phyloP scores from a whole-genome alignment of 352 stramenopile genomes.

The Phytophthora fragariae region DNA sequence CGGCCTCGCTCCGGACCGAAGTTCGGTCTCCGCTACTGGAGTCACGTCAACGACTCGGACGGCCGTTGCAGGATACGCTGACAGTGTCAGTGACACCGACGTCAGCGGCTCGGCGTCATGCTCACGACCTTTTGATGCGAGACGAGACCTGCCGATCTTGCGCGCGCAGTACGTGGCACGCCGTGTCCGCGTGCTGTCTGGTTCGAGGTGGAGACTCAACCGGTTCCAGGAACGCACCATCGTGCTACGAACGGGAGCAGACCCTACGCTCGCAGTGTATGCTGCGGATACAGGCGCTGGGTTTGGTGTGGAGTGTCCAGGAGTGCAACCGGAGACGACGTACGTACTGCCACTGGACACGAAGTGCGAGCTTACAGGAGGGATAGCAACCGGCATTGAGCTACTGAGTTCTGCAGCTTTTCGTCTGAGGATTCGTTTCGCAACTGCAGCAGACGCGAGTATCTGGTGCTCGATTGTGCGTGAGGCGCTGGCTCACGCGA shows the following conservation, averaged over 20 bases:
- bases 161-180: conserved; percentile 59
- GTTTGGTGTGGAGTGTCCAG: conserved; percentile 5
- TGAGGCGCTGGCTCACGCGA: conserved; percentile 47
- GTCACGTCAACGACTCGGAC: neutral
- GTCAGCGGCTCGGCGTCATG: neutral
- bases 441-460: conserved; percentile 52
- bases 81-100: neutral
- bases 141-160: conserved; percentile 51
- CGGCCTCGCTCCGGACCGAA: neutral
- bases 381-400: conserved; percentile 35
- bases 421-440: conserved; percentile 57
- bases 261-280: conserved; percentile 44
- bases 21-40: conserved; percentile 2
- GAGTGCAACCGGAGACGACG: conserved; percentile 26
- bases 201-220: conserved; percentile 57
- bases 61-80: conserved; percentile 4
- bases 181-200: conserved; percentile 51
- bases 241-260: conserved; percentile 42
- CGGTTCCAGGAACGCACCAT: conserved; percentile 55
- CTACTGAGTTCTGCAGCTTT: conserved; percentile 41
- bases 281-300: neutral
- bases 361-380: conserved; percentile 31
- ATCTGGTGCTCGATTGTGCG: conserved; percentile 60
- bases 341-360: conserved; percentile 39
- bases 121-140: neutral